A percentile compares a stretch with the other conserved stretches of the same genome.
Conservation (phyloP, 306 rosid species). For the Albizia julibrissin region DNA sequence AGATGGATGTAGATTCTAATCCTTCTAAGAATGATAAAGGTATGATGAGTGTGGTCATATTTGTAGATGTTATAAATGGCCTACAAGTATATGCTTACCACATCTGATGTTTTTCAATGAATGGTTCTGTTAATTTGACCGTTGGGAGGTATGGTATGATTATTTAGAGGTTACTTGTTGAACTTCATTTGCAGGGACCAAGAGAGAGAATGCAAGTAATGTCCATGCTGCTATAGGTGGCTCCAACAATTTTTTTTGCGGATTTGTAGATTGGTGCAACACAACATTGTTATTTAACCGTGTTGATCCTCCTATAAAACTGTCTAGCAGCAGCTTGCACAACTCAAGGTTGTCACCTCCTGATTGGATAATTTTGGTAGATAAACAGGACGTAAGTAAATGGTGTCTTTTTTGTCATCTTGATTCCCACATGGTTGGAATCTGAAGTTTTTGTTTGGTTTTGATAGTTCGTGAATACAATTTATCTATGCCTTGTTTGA, state of each 20-base stretch:
- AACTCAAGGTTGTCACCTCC: neutral
- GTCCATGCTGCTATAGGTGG: slow-evolving; percentile 15
- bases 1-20: slow-evolving; percentile 60
- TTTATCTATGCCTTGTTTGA: neutral
- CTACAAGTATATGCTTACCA: neutral
- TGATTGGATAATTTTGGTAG: neutral
- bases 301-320: neutral
- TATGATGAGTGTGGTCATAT: slow-evolving; percentile 12
- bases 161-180: neutral
- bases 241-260: slow-evolving; percentile 53
- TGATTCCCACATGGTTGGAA: neutral
- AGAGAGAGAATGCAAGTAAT: slow-evolving; percentile 47
- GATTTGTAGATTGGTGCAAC: slow-evolving; percentile 44
- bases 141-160: neutral
- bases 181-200: slow-evolving; percentile 45
- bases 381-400: neutral
- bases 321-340: neutral
- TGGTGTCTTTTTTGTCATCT: neutral
- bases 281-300: slow-evolving; percentile 7
- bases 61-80: slow-evolving; percentile 9
- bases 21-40: slow-evolving; percentile 49
- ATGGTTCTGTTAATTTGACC: too few species aligned
- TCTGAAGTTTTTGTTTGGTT: neutral
- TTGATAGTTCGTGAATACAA: neutral
- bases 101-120: neutral